These are phyloP conservation scores for Globisporangium rhizosaccharum DNA, from an alignment of 352 stramenopile species.

Conservation along the genomic window DNA sequence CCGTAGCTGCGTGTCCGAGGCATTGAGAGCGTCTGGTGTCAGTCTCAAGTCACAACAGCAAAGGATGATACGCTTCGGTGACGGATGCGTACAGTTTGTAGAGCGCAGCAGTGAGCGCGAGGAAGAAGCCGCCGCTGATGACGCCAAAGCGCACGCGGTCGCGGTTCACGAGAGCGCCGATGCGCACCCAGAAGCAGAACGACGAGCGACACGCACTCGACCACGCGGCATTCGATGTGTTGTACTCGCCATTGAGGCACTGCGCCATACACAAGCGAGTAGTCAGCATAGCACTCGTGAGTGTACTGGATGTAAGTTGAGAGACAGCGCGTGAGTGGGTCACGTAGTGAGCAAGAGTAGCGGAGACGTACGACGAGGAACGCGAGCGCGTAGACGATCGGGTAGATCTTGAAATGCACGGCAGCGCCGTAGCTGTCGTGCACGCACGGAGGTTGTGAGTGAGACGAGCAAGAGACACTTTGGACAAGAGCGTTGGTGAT, in stretches of 20 bases:
- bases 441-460: background rate
- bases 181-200: conserved; percentile 45
- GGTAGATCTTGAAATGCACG: conserved; percentile 99
- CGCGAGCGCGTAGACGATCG: conserved; percentile 94
- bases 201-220: conserved; percentile 40
- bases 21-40: background rate
- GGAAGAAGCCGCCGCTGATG: conserved; percentile 84
- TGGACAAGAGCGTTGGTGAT: background rate
- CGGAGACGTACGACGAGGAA: conserved; percentile 69
- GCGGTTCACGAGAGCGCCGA: conserved; percentile 49
- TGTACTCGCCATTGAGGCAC: conserved; percentile 72
- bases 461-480: no score
- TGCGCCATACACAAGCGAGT: conserved; percentile 11
- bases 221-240: conserved; percentile 39
- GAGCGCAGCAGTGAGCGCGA: conserved; percentile 74
- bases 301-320: no score
- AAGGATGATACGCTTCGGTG: background rate
- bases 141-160: conserved; percentile 88
- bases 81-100: conserved; percentile 69
- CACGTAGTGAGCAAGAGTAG: background rate
- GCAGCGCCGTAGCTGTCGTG: conserved; percentile 88
- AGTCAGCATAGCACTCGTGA: no score
- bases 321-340: no score
- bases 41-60: background rate
- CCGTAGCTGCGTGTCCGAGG: conserved; percentile 60